These are phyloP conservation scores for Aspergillus floridensis DNA, from an alignment of 2,329 filamentous ascomycete species.

Conservation along the genomic window DNA sequence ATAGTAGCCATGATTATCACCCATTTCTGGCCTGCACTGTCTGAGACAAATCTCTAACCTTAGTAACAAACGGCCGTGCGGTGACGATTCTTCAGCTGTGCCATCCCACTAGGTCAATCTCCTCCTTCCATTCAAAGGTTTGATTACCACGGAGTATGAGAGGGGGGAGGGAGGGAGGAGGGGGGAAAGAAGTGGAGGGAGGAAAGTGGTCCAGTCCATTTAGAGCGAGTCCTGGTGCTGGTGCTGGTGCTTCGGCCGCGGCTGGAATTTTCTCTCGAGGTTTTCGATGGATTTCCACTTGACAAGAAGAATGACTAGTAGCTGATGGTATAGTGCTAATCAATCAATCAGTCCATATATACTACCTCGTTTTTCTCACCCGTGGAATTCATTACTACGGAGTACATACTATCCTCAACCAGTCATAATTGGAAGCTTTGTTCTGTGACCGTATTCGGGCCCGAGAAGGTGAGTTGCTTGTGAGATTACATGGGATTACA, in stretches of 20 bases:
- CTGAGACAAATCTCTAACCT: constrained; percentile 26
- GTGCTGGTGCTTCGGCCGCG: neutral
- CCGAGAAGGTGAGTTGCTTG: neutral
- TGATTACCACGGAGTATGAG: constrained; percentile 13
- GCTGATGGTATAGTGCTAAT: neutral
- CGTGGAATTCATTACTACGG: neutral
- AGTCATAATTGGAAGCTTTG: neutral
- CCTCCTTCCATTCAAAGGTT: constrained; percentile 14
- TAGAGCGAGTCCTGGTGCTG: neutral
- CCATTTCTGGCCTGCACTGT: constrained; percentile 10
- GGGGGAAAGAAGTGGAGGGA: neutral
- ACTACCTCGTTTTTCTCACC: neutral
- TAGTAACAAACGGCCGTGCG: constrained; percentile 18
- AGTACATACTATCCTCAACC: neutral
- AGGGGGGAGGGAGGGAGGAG: neutral
- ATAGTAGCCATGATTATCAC: constrained; percentile 14
- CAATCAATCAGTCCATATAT: neutral
- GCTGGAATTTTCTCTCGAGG: neutral
- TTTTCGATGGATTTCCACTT: neutral
- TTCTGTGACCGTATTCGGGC: neutral
- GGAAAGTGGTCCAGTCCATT: neutral
- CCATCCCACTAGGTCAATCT: constrained; percentile 16
- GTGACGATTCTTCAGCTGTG: constrained; percentile 18
- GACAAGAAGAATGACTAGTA: neutral
- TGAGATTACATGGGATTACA: constrained; percentile 2